Base-by-base conservation (phyloP, 2,329 filamentous ascomycete genomes). In the Fusarium secorum region DNA sequence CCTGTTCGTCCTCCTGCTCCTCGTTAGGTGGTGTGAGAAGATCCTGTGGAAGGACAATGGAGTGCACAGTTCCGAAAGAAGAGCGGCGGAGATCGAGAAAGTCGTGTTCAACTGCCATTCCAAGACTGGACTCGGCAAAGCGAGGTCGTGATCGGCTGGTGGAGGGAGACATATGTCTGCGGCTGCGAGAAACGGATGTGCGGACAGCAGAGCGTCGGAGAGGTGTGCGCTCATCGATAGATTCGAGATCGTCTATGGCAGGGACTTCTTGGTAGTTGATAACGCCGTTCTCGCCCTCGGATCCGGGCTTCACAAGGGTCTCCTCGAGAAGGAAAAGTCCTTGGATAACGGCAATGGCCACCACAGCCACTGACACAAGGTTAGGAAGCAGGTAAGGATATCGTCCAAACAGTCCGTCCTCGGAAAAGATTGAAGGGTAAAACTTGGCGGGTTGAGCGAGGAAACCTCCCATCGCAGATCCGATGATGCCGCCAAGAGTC, bases 401-500 rank as follows among this genome's bases (percentile, higher is more conserved):
- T 11, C 86, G 84, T 44, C 90, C 90, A 51, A 83, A 83, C 2
- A 83, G 45, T 3, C 82, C 82, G 30, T 83, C 81, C 30, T 76
- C 67, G 4, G 81, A 73, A 48, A 83, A 83, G 7, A 97, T 83
- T 73, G 94, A 97, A 0, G 94, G 95, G 77, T 93, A 95, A 24
- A 81, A 41, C 1, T 64, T 65, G 88, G 88, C 24, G 73, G 76
- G 33, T 86, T 79, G 32, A 0, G 96, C 91, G 61, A 97, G 81
- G 55, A 97, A 79, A 0, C 95, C 95, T 36, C 95, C 95, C 33
- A 97, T 82, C 4, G 95, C 88, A 0, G 95, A 95, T 0, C 95
- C 95, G 0, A 94, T 94, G 66, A 98, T 97, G 33, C 92, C 93
- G 35, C 95, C 95, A 53, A 97, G 84, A 13, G 94, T 94, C 80